Percentiles rank a stretch among this genome's conserved stretches.
phyloP scores from a whole-genome alignment of 345 rosid genomes.

The Camelina neglecta region DNA sequence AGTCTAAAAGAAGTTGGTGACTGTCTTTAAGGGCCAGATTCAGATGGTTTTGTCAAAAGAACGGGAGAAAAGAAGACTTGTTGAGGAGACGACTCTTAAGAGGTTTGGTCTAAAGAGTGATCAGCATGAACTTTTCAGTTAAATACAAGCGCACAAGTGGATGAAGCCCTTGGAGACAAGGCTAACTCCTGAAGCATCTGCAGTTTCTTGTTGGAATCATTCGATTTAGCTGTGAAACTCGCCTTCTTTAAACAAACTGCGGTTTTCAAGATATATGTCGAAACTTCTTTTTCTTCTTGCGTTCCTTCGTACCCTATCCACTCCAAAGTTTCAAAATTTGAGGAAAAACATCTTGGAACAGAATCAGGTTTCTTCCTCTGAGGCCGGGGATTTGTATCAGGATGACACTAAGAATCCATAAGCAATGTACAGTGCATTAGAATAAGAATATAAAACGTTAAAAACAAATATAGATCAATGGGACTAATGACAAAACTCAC shows the following conservation, averaged over 20 bases:
- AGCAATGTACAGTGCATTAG: not conserved
- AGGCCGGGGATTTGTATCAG: not conserved
- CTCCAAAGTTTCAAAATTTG: conserved; percentile 31
- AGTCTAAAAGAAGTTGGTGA: too few relatives aligned
- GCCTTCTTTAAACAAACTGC: conserved; percentile 26
- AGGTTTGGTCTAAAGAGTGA: not conserved
- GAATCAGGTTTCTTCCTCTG: conserved; percentile 18
- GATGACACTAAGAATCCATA: conserved; percentile 18
- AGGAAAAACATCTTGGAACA: conserved; percentile 28
- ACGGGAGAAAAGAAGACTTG: too few relatives aligned
- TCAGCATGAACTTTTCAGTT: conserved; percentile 4
- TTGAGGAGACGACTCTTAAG: too few relatives aligned
- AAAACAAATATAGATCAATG: not conserved
- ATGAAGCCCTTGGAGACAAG: conserved; percentile 28
- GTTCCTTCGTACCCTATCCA: conserved; percentile 25
- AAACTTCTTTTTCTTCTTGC: conserved; percentile 26
- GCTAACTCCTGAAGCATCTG: conserved; percentile 25
- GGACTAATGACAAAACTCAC: not conserved
- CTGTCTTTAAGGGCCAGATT: too few relatives aligned
- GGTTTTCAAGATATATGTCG: conserved; percentile 25
- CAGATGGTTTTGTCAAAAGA: too few relatives aligned
- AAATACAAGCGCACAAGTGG: conserved; percentile 33
- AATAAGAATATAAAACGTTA: not conserved
- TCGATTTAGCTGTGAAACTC: not conserved
- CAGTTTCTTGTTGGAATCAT: not conserved